These are phyloP conservation scores for Daedaleopsis sinensis DNA, from an alignment of 768 basidiomycete genomes.

Conservation along the genomic window DNA sequence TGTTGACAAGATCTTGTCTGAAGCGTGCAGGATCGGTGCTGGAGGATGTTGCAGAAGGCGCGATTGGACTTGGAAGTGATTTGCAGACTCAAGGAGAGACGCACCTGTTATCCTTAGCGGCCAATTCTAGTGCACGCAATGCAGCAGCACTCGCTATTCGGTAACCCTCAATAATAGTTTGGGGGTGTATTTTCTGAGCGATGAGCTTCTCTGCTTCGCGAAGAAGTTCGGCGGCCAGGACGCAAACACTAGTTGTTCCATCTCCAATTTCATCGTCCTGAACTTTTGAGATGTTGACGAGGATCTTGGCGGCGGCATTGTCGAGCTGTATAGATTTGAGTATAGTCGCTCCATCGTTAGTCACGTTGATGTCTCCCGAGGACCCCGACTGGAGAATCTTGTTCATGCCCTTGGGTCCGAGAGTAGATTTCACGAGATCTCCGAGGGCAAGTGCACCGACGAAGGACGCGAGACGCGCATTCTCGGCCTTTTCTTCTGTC, in stretches of 20 bases:
- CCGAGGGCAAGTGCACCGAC: conserved; percentile 97
- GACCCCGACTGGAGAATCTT: conserved; percentile 95
- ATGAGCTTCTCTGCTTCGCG: conserved; percentile 96
- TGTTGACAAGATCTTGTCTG: conserved; percentile 91
- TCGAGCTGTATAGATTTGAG: conserved; percentile 97
- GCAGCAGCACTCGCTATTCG: conserved; percentile 89
- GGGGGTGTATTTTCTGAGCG: conserved; percentile 91
- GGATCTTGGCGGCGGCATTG: conserved; percentile 98
- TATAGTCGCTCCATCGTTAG: conserved; percentile 98
- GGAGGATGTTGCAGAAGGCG: not conserved
- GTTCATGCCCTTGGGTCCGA: conserved; percentile 99
- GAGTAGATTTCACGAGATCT: conserved; percentile 97
- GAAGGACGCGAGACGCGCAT: conserved; percentile 97
- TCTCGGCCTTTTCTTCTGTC: conserved; percentile 94
- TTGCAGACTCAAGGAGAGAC: not conserved
- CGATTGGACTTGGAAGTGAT: not conserved
- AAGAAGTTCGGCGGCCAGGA: conserved; percentile 88
- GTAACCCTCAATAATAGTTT: conserved; percentile 97
- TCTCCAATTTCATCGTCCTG: conserved; percentile 99
- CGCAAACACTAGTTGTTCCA: conserved; percentile 90
- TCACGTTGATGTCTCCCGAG: conserved; percentile 91
- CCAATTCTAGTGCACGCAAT: conserved; percentile 77
- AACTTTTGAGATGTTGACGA: conserved; percentile 99
- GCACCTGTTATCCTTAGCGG: conserved; percentile 84
- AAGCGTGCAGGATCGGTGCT: conserved; percentile 77